These are phyloP conservation scores for Phyllosticta citrichinensis DNA, from an alignment of 2,329 filamentous ascomycete genomes.

Conservation along the genomic window DNA sequence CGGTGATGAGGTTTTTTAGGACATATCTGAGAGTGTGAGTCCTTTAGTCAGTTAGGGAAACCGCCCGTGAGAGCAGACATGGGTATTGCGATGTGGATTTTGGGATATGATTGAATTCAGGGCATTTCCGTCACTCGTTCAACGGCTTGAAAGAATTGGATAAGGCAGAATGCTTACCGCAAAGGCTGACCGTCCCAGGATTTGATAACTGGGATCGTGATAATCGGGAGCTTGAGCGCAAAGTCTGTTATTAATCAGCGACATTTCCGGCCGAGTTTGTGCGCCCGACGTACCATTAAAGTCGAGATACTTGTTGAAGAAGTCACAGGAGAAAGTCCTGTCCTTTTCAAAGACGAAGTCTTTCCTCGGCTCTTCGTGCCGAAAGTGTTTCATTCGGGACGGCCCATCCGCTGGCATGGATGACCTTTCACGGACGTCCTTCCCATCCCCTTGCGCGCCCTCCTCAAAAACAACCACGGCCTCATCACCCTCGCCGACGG, in stretches of 20 bases:
- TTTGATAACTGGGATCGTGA: slow-evolving; percentile 61
- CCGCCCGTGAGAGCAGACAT: neutral
- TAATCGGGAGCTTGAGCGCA: slow-evolving; percentile 60
- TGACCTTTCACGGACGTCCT: slow-evolving; percentile 28
- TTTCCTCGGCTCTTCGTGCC: slow-evolving; percentile 45
- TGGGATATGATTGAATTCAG: neutral
- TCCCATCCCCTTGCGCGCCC: slow-evolving; percentile 37
- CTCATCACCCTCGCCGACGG: slow-evolving; percentile 58
- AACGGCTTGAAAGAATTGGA: too few species aligned
- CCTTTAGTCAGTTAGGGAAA: slow-evolving; percentile 38
- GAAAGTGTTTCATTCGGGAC: slow-evolving; percentile 50
- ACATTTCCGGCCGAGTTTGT: neutral
- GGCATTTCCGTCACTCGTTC: slow-evolving; percentile 7
- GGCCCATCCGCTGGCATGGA: slow-evolving; percentile 31
- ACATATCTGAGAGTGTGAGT: slow-evolving; percentile 86
- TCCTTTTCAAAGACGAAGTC: slow-evolving; percentile 53
- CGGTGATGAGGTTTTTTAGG: slow-evolving; percentile 67
- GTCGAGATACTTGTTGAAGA: slow-evolving; percentile 88
- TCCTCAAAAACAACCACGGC: slow-evolving; percentile 48
- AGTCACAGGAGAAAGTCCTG: slow-evolving; percentile 55
- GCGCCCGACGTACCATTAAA: slow-evolving; percentile 51
- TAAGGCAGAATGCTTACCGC: slow-evolving; percentile 46
- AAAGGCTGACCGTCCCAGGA: slow-evolving; percentile 74
- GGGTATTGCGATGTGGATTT: neutral
- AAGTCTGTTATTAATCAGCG: slow-evolving; percentile 41